phyloP scores from a whole-genome alignment of 2,329 filamentous ascomycete genomes.

The Exophiala sp. region DNA sequence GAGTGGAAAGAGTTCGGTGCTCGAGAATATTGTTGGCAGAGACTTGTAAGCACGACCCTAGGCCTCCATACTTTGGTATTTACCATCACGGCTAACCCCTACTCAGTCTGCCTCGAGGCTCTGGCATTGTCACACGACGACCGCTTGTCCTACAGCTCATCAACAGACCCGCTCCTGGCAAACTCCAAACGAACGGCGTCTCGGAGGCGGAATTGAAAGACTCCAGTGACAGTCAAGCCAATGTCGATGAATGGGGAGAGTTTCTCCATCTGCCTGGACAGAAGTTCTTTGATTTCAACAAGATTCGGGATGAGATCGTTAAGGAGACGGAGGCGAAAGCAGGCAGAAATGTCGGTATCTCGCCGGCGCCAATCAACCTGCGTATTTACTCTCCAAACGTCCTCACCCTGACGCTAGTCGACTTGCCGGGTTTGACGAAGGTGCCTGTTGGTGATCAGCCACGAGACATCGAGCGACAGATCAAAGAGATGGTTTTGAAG shows the following conservation, averaged over 20 bases:
- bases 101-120: slow-evolving; percentile 83
- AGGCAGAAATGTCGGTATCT: slow-evolving; percentile 93
- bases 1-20: slow-evolving; percentile 96
- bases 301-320: slow-evolving; percentile 96
- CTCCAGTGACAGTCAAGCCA: slow-evolving; percentile 79
- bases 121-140: slow-evolving; percentile 93
- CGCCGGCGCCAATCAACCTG: slow-evolving; percentile 92
- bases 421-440: slow-evolving; percentile 93
- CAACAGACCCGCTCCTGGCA: slow-evolving; percentile 67
- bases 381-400: slow-evolving; percentile 98
- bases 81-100: slow-evolving; percentile 31
- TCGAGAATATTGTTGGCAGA: slow-evolving; percentile 97
- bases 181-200: slow-evolving; percentile 68
- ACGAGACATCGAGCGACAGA: slow-evolving; percentile 93
- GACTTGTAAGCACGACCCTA: slow-evolving; percentile 73
- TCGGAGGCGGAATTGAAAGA: slow-evolving; percentile 62
- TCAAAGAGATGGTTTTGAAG: slow-evolving; percentile 96
- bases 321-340: slow-evolving; percentile 96
- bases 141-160: slow-evolving; percentile 97
- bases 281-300: slow-evolving; percentile 97
- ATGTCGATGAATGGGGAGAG: slow-evolving; percentile 96
- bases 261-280: slow-evolving; percentile 96
- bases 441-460: slow-evolving; percentile 96
- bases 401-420: slow-evolving; percentile 91
- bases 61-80: slow-evolving; percentile 18